Evolutionary conservation across 306 rosid species (phyloP).

Genomic region (Quercus mongolica): DNA sequence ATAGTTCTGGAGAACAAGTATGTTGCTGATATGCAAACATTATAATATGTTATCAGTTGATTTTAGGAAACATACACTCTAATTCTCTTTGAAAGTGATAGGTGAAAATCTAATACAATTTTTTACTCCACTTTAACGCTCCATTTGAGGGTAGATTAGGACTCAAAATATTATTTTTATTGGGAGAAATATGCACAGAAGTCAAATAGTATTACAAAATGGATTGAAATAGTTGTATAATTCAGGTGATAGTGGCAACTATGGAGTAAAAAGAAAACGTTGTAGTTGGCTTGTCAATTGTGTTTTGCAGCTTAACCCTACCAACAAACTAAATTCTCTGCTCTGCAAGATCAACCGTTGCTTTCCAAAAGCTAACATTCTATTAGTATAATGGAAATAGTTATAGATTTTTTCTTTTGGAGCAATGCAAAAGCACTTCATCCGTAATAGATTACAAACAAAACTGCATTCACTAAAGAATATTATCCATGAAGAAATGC

Average conservation of each 20-base stretch:
- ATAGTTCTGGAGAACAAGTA: not conserved
- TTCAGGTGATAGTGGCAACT: conserved; percentile 1
- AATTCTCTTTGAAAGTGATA: not conserved
- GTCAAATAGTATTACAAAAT: conserved; percentile 5
- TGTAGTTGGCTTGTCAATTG: conserved; percentile 21
- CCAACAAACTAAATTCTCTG: conserved; percentile 8
- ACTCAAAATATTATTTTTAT: not conserved
- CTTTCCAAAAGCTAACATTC: conserved; percentile 9
- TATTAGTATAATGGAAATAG: not conserved
- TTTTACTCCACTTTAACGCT: not conserved
- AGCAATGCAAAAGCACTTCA: not conserved
- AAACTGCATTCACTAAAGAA: not conserved
- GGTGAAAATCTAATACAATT: not conserved
- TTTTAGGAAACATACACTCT: not conserved
- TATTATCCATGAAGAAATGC: not conserved
- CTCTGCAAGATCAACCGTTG: conserved; percentile 21
- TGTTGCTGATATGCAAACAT: not conserved
- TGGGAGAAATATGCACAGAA: conserved; percentile 5
- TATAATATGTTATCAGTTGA: not conserved
- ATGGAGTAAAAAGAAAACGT: not conserved
- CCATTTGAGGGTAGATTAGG: conserved; percentile 17
- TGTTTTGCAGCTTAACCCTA: conserved; percentile 11
- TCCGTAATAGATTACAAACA: not conserved
- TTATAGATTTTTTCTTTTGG: not conserved
- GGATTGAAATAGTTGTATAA: not conserved